Evolutionary conservation across 2,329 filamentous ascomycete genomes (phyloP).

Genomic region (Xylariaceae sp.): DNA sequence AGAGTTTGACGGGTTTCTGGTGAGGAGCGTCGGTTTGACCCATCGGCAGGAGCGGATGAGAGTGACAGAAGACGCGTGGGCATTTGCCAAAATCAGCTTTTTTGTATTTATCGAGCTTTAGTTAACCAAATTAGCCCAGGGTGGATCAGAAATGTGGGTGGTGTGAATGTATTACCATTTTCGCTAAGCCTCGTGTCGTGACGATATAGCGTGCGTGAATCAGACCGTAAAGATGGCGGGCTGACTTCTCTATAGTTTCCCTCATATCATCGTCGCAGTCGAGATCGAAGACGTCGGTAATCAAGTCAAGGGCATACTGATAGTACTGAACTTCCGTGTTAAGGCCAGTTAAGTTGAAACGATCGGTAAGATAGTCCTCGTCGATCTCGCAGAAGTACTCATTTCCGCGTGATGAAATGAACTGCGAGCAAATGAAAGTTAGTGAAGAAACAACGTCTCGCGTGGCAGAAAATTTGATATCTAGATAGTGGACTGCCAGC

Average conservation of each 20-base stretch:
- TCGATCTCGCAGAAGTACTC: constrained; percentile 99
- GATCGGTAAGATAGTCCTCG: constrained; percentile 96
- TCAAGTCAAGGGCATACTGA: constrained; percentile 95
- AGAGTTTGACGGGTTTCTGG: constrained; percentile 91
- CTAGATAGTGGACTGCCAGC: too few relatives aligned
- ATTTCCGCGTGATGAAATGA: constrained; percentile 96
- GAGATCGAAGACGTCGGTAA: constrained; percentile 97
- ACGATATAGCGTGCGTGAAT: constrained; percentile 97
- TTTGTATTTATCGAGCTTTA: constrained; percentile 96
- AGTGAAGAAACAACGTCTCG: constrained; percentile 22
- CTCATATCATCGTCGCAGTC: constrained; percentile 99
- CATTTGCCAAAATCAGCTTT: constrained; percentile 98
- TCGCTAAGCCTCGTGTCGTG: constrained; percentile 88
- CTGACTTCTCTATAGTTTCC: constrained; percentile 97
- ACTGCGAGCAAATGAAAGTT: constrained; percentile 63
- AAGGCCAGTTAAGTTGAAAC: constrained; percentile 96
- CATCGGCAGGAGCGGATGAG: constrained; percentile 92
- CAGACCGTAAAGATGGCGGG: constrained; percentile 91
- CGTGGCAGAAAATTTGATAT: neutral
- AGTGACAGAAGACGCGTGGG: constrained; percentile 92
- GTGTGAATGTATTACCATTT: constrained; percentile 74
- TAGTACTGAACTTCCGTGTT: constrained; percentile 99
- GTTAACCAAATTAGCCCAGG: constrained; percentile 17
- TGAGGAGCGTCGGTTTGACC: constrained; percentile 89
- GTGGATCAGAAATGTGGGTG: neutral